Base-by-base conservation (phyloP, 371 early-diverging fungal genomes). In the Mucor irregularis region DNA sequence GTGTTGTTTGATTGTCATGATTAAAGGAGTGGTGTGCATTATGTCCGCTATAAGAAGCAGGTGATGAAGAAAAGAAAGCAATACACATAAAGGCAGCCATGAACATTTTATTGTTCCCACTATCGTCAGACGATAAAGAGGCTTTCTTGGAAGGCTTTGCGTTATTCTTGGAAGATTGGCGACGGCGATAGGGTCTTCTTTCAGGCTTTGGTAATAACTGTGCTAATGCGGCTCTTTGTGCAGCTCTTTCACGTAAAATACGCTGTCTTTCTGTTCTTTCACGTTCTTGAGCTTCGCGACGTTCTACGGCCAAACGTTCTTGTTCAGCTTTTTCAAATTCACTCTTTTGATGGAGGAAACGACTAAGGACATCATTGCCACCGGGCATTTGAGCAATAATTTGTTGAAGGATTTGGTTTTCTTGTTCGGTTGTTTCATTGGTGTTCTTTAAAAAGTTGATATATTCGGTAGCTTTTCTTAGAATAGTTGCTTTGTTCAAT, bases 401-500 rank as follows among this genome's bases (percentile, higher is more conserved):
- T 25, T 72, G 74, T 17, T 71, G 64, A 17, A 85, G 61, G 10
- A 71, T 61, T 4, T 58, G 62, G 25, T 83, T 82, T 58, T 85
- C 84, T n/a, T 61, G 58, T 49, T 78, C 66, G 11, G 78, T 49
- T 31, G 56, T 58, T 29, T 76, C 68, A 53, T 86, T 84, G 48
- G 61, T 74, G 5, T 77, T 70, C 35, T 86, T 82, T 28, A 94
- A 71, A 46, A 86, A 74, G 30, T 82, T 73, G 49, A 94, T 93
- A 62, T 94, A 92, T 66, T 94, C 92, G 2, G 93, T 91, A 0
- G 91, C 87, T 55, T 91, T 91, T 29, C 84, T 73, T 49, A 94
- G 54, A 28, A 94, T 87, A 4, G 92, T 92, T 4, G 94, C 94
- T 68, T 94, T 94, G 81, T 94, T 92, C 14, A 89, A 74, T 56